These are phyloP conservation scores for Cokeromyces recurvatus DNA, from an alignment of 371 early-diverging fungal genomes.

Conservation along the genomic window DNA sequence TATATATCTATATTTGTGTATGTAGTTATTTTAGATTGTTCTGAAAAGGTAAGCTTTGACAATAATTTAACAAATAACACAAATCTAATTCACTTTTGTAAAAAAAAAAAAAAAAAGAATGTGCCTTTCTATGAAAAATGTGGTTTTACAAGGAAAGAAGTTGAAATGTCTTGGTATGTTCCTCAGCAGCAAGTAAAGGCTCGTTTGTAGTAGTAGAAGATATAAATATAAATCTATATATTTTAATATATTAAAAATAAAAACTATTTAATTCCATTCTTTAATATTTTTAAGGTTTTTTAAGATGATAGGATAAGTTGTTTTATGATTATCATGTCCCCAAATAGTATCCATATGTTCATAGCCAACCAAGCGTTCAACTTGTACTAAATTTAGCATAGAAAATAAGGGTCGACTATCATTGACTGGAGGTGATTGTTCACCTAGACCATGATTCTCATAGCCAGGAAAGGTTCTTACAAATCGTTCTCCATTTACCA, in stretches of 20 bases:
- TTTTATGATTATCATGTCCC: conserved; percentile 34
- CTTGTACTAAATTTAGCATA: conserved; percentile 40
- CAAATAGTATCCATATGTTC: conserved; percentile 62
- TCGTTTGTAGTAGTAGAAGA: conserved; percentile 20
- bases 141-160: conserved; percentile 45
- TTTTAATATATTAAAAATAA: background rate
- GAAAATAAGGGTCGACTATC: conserved; percentile 10
- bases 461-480: conserved; percentile 33
- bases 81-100: no score
- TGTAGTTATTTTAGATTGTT: conserved; percentile 49
- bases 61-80: no score
- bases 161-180: conserved; percentile 54
- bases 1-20: no score
- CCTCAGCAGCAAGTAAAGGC: conserved; percentile 31
- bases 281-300: no score
- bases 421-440: conserved; percentile 8
- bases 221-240: background rate
- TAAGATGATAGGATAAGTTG: conserved; percentile 33
- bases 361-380: conserved; percentile 44
- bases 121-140: conserved; percentile 54
- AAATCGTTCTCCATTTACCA: conserved; percentile 47
- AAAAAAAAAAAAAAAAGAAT: no score
- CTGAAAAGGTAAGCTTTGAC: no score
- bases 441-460: conserved; percentile 14
- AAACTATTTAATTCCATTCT: background rate